Evolutionary conservation across 2,329 filamentous ascomycete species (phyloP).

Genomic region (Stachybotrys chartarum): DNA sequence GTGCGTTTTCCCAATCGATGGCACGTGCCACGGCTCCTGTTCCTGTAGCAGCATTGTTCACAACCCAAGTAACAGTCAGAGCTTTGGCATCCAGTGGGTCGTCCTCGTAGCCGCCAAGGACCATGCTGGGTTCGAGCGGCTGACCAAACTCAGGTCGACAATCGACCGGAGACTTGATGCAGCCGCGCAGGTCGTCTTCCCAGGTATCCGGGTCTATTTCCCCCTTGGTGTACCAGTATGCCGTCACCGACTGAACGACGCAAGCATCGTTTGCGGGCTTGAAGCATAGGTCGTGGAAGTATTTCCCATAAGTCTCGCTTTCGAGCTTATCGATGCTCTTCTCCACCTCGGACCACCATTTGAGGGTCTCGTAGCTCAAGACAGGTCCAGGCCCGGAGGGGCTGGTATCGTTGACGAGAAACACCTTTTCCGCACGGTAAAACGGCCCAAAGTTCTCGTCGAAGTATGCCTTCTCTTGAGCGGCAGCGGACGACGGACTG

Average conservation of each 20-base stretch:
- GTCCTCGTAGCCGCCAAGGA: constrained; percentile 72
- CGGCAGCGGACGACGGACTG: constrained; percentile 84
- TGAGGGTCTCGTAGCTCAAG: constrained; percentile 77
- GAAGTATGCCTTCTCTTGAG: constrained; percentile 89
- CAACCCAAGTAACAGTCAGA: constrained; percentile 88
- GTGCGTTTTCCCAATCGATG: constrained; percentile 80
- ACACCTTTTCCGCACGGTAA: constrained; percentile 87
- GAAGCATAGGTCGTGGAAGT: constrained; percentile 81
- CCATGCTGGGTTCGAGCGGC: constrained; percentile 75
- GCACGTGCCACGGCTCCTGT: constrained; percentile 63
- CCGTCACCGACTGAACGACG: constrained; percentile 86
- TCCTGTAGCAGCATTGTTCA: constrained; percentile 76
- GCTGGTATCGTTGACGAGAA: constrained; percentile 81
- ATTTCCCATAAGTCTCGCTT: constrained; percentile 60
- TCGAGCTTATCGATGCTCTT: constrained; percentile 65
- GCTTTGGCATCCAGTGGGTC: constrained; percentile 69
- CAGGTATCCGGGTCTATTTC: constrained; percentile 45
- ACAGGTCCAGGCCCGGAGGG: constrained; percentile 63
- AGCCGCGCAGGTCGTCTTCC: constrained; percentile 64
- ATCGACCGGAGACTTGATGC: constrained; percentile 70
- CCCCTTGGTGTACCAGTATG: constrained; percentile 68
- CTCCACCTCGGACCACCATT: constrained; percentile 93
- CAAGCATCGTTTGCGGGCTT: constrained; percentile 87
- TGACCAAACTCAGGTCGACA: constrained; percentile 88
- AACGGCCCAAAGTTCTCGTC: constrained; percentile 92